Evolutionary conservation across 139 green algal species (phyloP).

Genomic region (Zygnema circumcarinatum): DNA sequence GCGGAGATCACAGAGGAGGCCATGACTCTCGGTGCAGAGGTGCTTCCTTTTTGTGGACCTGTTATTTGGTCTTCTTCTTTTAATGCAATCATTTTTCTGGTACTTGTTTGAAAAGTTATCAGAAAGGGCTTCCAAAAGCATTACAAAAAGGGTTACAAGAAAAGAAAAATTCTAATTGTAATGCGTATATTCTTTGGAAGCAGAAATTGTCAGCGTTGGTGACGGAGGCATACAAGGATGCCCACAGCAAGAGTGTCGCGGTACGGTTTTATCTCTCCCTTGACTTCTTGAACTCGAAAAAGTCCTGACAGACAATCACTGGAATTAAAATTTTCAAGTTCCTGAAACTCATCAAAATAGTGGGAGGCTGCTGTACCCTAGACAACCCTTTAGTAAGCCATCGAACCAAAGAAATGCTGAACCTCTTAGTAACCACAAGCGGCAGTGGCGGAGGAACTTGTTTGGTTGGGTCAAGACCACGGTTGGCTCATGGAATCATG

Average conservation of each 20-base stretch:
- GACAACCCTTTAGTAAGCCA: neutral
- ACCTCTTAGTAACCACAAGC: no score
- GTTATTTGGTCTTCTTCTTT: no score
- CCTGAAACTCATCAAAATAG: neutral
- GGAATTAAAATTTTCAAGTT: neutral
- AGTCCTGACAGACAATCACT: neutral
- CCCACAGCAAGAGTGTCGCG: conserved; percentile 79
- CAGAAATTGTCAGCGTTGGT: conserved; percentile 72
- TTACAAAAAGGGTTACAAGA: no score
- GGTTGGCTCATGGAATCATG: no score
- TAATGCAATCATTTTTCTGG: no score
- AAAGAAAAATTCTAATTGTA: no score
- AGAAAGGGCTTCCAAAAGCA: no score
- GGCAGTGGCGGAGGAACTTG: no score
- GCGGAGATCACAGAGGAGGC: conserved; percentile 89
- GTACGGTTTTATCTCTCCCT: conserved; percentile 31
- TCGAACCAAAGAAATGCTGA: neutral
- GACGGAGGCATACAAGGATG: conserved; percentile 85
- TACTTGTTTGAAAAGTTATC: no score
- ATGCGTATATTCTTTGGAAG: neutral
- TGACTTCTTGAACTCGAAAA: neutral
- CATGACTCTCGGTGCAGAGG: conserved; percentile 75
- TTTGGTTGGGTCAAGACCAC: no score
- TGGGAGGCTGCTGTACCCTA: neutral
- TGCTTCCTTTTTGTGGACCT: no score